Percentiles rank a stretch among this genome's conserved stretches.
phyloP scores from a whole-genome alignment of 1,139 yeast genomes.

The Tardiomyces depauwii region DNA sequence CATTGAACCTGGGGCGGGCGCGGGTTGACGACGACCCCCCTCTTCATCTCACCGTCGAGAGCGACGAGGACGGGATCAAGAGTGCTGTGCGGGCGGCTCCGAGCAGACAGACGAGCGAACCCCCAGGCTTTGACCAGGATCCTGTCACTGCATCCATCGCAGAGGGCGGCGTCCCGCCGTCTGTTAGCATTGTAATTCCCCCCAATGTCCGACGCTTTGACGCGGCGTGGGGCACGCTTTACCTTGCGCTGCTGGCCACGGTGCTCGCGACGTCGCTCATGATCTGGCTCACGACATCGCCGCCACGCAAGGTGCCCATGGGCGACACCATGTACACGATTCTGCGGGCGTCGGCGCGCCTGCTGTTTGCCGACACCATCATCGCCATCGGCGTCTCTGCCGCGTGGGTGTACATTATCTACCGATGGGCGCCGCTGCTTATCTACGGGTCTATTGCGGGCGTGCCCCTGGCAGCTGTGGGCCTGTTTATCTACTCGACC shows the following conservation, averaged over 20 bases:
- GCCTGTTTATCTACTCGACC: constrained; percentile 21
- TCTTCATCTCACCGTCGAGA: too few species aligned
- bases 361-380: constrained; percentile 19
- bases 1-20: background rate
- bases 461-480: constrained; percentile 24
- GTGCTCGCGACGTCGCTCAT: constrained; percentile 26
- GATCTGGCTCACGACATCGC: constrained; percentile 23
- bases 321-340: constrained; percentile 21
- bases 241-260: constrained; percentile 19
- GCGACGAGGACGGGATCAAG: too few species aligned
- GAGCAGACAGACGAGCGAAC: too few species aligned
- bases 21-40: background rate
- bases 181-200: constrained; percentile 1
- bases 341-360: constrained; percentile 16
- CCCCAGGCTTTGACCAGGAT: too few species aligned
- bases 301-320: constrained; percentile 14
- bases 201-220: constrained; percentile 15
- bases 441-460: constrained; percentile 25
- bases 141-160: background rate
- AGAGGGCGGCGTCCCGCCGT: constrained; percentile 2
- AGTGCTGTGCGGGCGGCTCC: too few species aligned
- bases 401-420: constrained; percentile 23
- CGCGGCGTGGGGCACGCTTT: constrained; percentile 21
- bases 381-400: constrained; percentile 22
- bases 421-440: constrained; percentile 21